Evolutionary conservation across 2,329 filamentous ascomycete genomes (phyloP).

Genomic region (Claviceps purpurea): DNA sequence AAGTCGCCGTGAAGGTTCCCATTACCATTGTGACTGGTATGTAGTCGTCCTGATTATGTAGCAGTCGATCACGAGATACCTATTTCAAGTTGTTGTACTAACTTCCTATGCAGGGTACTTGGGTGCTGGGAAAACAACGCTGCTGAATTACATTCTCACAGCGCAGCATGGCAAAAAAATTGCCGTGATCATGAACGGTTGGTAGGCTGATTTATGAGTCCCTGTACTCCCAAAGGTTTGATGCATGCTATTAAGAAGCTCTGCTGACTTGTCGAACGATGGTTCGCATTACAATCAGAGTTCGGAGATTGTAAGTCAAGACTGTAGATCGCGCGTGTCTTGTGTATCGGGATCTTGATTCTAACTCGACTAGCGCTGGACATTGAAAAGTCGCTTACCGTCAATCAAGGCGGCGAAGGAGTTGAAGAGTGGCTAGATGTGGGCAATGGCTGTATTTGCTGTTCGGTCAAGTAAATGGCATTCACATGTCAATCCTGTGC

Average conservation of each 20-base stretch:
- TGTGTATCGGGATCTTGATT: conserved; percentile 8
- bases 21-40: conserved; percentile 74
- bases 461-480: conserved; percentile 67
- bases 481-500: neutral
- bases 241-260: neutral
- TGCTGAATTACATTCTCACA: conserved; percentile 91
- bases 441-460: conserved; percentile 94
- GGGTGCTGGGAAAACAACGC: conserved; percentile 86
- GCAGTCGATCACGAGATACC: neutral
- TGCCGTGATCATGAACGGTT: conserved; percentile 88
- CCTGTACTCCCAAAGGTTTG: too few relatives aligned
- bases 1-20: conserved; percentile 54
- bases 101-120: conserved; percentile 57
- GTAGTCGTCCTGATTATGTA: neutral
- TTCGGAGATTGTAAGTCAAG: conserved; percentile 59
- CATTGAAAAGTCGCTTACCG: conserved; percentile 89
- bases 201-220: neutral
- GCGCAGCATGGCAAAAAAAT: conserved; percentile 96
- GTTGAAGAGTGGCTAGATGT: conserved; percentile 93
- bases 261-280: neutral
- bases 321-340: conserved; percentile 4
- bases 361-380: conserved; percentile 53
- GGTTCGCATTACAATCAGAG: conserved; percentile 32
- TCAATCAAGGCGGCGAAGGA: conserved; percentile 70
- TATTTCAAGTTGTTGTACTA: neutral